phyloP scores from a whole-genome alignment of 495 filamentous ascomycete genomes.

The Tuber magnatum region DNA sequence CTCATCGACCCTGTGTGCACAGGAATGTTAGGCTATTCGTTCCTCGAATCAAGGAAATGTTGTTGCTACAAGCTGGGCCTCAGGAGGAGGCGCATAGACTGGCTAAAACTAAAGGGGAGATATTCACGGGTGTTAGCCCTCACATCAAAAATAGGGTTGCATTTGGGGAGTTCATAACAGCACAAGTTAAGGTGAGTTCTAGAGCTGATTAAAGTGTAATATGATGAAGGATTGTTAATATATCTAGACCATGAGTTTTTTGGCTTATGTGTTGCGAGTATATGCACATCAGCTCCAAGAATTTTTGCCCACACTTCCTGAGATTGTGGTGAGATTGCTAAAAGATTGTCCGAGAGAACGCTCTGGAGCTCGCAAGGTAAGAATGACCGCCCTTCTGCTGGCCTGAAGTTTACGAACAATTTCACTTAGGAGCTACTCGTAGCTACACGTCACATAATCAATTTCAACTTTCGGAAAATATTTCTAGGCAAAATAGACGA shows the following conservation, averaged over 20 bases:
- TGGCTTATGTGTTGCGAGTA: constrained; percentile 85
- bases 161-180: constrained; percentile 95
- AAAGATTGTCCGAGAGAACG: constrained; percentile 93
- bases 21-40: constrained; percentile 88
- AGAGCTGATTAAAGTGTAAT: background rate
- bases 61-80: constrained; percentile 83
- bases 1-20: constrained; percentile 67
- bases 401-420: constrained; percentile 15
- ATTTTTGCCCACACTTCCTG: constrained; percentile 78
- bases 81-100: constrained; percentile 87
- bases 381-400: constrained; percentile 1
- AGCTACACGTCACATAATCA: constrained; percentile 96
- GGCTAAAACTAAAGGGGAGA: constrained; percentile 62
- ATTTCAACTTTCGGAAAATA: constrained; percentile 95
- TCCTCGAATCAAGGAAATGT: constrained; percentile 78
- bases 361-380: constrained; percentile 71
- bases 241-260: constrained; percentile 80
- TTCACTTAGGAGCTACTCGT: constrained; percentile 66
- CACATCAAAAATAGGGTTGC: constrained; percentile 90
- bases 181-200: constrained; percentile 68
- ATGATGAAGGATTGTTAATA: constrained; percentile 7
- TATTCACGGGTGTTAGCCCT: constrained; percentile 88
- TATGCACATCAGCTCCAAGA: constrained; percentile 83
- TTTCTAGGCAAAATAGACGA: constrained; percentile 94
- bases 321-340: constrained; percentile 82